These are phyloP conservation scores for Stylosanthes scabra DNA, from an alignment of 331 rosid genomes.

Conservation along the genomic window DNA sequence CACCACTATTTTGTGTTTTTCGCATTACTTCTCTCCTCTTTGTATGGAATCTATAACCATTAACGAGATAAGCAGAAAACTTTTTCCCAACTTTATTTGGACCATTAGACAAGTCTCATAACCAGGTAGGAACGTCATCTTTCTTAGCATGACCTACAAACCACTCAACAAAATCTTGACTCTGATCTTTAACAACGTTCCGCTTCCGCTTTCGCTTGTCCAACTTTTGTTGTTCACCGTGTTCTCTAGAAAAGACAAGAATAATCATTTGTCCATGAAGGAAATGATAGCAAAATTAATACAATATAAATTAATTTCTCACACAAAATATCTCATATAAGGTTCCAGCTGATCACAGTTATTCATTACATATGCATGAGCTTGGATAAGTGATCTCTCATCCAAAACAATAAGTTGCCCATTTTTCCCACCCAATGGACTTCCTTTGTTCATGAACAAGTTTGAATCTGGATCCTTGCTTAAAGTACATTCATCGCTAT, in stretches of 20 bases:
- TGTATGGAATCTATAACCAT: background rate
- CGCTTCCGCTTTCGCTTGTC: background rate
- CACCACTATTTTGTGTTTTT: background rate
- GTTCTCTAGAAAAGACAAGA: background rate
- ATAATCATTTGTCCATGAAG: no score
- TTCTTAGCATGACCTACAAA: background rate
- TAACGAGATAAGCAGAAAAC: background rate
- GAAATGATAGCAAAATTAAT: background rate
- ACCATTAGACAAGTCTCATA: background rate
- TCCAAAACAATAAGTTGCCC: background rate
- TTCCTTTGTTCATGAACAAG: background rate
- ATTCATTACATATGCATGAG: background rate
- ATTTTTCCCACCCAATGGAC: background rate
- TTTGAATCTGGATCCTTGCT: no score
- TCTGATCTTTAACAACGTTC: background rate
- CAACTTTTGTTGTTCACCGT: background rate
- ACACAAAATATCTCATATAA: background rate
- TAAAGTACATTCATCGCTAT: background rate
- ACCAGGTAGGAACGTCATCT: background rate
- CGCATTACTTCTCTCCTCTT: background rate
- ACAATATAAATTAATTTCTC: background rate
- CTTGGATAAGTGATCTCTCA: background rate
- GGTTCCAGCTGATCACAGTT: background rate
- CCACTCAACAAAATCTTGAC: background rate
- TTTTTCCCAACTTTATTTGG: background rate